Evolutionary conservation across 1,284 basidiomycete species (phyloP).

Genomic region (Ceratobasidium sp.): DNA sequence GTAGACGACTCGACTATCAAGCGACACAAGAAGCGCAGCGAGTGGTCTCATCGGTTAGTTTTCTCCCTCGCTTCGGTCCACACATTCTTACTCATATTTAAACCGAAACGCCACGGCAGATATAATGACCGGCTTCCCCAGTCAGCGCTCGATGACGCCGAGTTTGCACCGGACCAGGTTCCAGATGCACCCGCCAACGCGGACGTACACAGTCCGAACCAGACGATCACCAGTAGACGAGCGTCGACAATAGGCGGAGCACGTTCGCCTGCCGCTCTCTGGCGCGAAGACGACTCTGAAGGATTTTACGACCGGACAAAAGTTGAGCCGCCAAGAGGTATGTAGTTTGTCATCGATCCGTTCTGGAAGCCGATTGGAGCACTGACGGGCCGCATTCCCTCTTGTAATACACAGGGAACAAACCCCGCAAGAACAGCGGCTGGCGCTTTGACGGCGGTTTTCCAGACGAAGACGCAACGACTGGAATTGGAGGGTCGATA

Average conservation of each 20-base stretch:
- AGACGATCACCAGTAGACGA: conserved; percentile 47
- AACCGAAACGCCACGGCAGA: background rate
- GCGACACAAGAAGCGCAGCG: conserved; percentile 79
- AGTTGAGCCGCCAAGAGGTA: conserved; percentile 21
- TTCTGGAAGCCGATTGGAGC: background rate
- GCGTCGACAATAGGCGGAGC: conserved; percentile 48
- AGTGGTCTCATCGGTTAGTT: conserved; percentile 76
- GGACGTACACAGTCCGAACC: conserved; percentile 25
- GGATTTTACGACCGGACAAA: conserved; percentile 64
- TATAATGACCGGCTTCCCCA: conserved; percentile 83
- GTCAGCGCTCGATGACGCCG: conserved; percentile 75
- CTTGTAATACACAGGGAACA: background rate
- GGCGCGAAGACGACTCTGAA: conserved; percentile 75
- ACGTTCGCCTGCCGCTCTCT: conserved; percentile 61
- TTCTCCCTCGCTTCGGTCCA: background rate
- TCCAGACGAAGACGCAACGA: conserved; percentile 35
- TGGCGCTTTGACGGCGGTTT: conserved; percentile 39
- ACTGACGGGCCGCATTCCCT: background rate
- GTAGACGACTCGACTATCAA: conserved; percentile 80
- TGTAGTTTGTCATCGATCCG: conserved; percentile 17
- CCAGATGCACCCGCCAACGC: conserved; percentile 41
- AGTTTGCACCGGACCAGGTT: conserved; percentile 82
- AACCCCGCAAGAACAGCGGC: conserved; percentile 16
- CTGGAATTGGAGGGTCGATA: conserved; percentile 25
- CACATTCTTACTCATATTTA: background rate